These are phyloP conservation scores for Eragrostis tef DNA, from an alignment of 202 grass and related monocot species.

Conservation along the genomic window DNA sequence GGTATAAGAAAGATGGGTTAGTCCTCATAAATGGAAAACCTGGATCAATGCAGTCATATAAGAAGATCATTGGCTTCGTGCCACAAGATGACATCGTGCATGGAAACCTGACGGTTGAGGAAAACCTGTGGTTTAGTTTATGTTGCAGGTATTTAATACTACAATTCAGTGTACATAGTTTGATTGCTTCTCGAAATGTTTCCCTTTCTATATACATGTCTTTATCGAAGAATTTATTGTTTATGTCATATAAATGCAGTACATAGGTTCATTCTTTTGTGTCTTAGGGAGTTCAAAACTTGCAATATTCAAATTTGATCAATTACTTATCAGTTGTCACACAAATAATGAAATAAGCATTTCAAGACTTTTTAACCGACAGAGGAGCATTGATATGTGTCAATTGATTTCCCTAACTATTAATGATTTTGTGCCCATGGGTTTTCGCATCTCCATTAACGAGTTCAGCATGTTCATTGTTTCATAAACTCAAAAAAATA, in stretches of 20 bases:
- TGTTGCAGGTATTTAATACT: slow-evolving; percentile 73
- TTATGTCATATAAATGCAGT: not conserved
- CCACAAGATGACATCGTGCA: slow-evolving; percentile 94
- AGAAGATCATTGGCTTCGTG: slow-evolving; percentile 83
- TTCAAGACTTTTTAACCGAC: slow-evolving; percentile 23
- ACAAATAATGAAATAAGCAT: slow-evolving; percentile 20
- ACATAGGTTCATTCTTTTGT: not conserved
- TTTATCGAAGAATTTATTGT: slow-evolving; percentile 7
- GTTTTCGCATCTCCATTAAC: not conserved
- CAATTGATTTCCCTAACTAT: not conserved
- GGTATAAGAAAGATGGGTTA: slow-evolving; percentile 69
- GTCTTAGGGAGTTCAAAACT: not conserved
- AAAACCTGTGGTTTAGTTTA: slow-evolving; percentile 85
- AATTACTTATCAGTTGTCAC: not conserved
- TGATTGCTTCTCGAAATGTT: slow-evolving; percentile 13
- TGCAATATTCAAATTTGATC: not conserved
- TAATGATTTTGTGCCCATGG: not conserved
- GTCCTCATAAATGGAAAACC: slow-evolving; percentile 80
- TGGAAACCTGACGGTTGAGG: slow-evolving; percentile 82
- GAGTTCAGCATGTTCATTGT: not conserved
- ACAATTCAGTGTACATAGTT: slow-evolving; percentile 19
- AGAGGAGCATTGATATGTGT: not conserved
- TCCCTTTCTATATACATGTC: not conserved
- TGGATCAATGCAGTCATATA: slow-evolving; percentile 71
- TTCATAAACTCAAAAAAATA: not conserved